Conservation (phyloP, 1,139 yeast genomes). For the Zygosaccharomyces sapae region DNA sequence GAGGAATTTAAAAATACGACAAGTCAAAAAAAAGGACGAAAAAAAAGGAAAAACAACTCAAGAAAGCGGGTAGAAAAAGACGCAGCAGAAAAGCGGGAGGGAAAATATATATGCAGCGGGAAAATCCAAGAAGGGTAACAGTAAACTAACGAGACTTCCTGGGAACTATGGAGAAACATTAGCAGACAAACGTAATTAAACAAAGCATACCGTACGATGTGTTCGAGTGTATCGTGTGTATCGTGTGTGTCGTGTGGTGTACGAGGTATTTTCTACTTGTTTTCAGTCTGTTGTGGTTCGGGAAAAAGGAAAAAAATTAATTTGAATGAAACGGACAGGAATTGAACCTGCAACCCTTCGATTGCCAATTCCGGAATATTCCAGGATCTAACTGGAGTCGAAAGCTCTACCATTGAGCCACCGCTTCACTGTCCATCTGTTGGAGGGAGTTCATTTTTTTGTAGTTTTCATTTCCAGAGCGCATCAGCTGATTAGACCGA, state of each 20-base stretch:
- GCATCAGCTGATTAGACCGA: too few species aligned
- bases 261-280: too few species aligned
- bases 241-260: too few species aligned
- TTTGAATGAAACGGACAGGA: slow-evolving; percentile 62
- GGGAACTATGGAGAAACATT: not conserved
- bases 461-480: too few species aligned
- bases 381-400: slow-evolving; percentile 61
- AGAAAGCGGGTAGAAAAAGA: slow-evolving; percentile 2
- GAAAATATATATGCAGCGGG: not conserved
- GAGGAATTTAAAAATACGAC: slow-evolving; percentile 1
- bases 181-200: too few species aligned
- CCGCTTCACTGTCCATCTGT: slow-evolving; percentile 50
- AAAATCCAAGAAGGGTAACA: not conserved
- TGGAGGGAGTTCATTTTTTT: too few species aligned
- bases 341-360: slow-evolving; percentile 76
- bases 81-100: too few species aligned
- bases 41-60: slow-evolving; percentile 10
- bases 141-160: not conserved
- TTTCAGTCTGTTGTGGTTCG: too few species aligned
- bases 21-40: slow-evolving; percentile 6
- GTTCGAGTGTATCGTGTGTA: too few species aligned
- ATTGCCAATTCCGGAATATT: slow-evolving; percentile 37
- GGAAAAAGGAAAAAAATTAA: not conserved
- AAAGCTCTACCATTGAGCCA: slow-evolving; percentile 94
- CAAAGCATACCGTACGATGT: too few species aligned